Evolutionary conservation across 306 rosid species (phyloP).

Genomic region (Cercis canadensis): DNA sequence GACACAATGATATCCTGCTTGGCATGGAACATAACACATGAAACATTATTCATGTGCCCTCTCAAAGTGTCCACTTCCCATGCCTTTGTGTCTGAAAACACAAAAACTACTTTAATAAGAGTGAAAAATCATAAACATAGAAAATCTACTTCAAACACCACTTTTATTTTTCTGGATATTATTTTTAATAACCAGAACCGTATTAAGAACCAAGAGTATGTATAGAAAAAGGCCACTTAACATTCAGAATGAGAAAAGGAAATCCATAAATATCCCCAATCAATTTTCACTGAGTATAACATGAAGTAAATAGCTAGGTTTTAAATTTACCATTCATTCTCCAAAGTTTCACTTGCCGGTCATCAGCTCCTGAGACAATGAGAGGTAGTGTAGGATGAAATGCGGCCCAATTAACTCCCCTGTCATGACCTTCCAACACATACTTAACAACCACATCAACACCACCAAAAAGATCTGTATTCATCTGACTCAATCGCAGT

Average conservation of each 20-base stretch:
- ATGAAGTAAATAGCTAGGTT: too few relatives aligned
- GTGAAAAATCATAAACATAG: too few relatives aligned
- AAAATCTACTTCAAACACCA: too few relatives aligned
- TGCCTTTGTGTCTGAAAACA: slow-evolving; percentile 85
- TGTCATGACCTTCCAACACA: slow-evolving; percentile 97
- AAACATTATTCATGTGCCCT: slow-evolving; percentile 97
- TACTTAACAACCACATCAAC: slow-evolving; percentile 92
- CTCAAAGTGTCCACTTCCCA: slow-evolving; percentile 98
- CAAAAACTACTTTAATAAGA: too few relatives aligned
- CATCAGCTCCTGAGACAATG: slow-evolving; percentile 98
- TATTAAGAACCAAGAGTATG: too few relatives aligned
- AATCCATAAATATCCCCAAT: too few relatives aligned
- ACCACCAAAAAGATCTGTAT: slow-evolving; percentile 94
- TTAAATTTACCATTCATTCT: slow-evolving; percentile 86
- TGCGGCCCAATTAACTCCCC: slow-evolving; percentile 98
- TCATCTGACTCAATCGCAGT: slow-evolving; percentile 91
- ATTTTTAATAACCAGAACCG: too few relatives aligned
- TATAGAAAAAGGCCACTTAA: too few relatives aligned
- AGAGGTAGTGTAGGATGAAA: slow-evolving; percentile 94
- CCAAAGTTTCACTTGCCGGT: slow-evolving; percentile 95
- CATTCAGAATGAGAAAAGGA: too few relatives aligned
- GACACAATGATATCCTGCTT: slow-evolving; percentile 95
- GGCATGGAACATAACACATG: slow-evolving; percentile 95
- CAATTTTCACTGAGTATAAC: too few relatives aligned
- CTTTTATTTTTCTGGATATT: too few relatives aligned